These are phyloP conservation scores for Taxillus chinensis DNA, from an alignment of 164 flowering plant genomes.

Conservation along the genomic window DNA sequence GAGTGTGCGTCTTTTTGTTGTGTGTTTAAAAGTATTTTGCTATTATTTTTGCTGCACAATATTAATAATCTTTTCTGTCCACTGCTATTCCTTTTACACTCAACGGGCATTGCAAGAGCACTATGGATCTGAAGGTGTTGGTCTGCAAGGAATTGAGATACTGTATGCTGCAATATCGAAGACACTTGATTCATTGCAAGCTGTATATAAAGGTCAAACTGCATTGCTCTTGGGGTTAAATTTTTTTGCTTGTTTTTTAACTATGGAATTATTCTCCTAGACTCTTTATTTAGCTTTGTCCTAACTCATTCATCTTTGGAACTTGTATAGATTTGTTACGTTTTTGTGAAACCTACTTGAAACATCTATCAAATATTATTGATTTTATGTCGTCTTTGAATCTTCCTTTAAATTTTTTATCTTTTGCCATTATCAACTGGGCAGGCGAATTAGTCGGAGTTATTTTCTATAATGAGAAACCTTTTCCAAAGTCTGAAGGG, in stretches of 20 bases:
- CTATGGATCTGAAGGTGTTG: conserved; percentile 37
- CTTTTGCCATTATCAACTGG: conserved; percentile 3
- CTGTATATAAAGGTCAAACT: conserved; percentile 45
- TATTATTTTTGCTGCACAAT: too few relatives aligned
- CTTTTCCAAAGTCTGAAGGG: conserved; percentile 21
- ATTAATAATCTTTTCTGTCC: too few relatives aligned
- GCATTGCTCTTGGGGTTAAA: neutral
- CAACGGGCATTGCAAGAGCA: conserved; percentile 10
- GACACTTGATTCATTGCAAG: conserved; percentile 42
- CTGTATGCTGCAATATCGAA: conserved; percentile 36
- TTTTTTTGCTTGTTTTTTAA: neutral
- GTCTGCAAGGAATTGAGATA: conserved; percentile 48
- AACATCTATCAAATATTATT: too few relatives aligned
- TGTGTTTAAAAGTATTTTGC: too few relatives aligned
- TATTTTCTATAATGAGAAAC: conserved; percentile 22
- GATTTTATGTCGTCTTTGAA: too few relatives aligned
- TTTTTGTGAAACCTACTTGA: too few relatives aligned
- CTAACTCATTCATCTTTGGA: too few relatives aligned
- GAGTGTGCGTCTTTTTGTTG: too few relatives aligned
- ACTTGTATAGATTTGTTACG: too few relatives aligned
- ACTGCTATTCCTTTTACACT: too few relatives aligned
- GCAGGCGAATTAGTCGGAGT: conserved; percentile 84
- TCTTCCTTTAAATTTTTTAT: too few relatives aligned
- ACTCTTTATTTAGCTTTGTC: too few relatives aligned
- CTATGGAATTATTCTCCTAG: neutral